These are phyloP conservation scores for Gossypium stocksii DNA, from an alignment of 345 rosid genomes.

Conservation along the genomic window DNA sequence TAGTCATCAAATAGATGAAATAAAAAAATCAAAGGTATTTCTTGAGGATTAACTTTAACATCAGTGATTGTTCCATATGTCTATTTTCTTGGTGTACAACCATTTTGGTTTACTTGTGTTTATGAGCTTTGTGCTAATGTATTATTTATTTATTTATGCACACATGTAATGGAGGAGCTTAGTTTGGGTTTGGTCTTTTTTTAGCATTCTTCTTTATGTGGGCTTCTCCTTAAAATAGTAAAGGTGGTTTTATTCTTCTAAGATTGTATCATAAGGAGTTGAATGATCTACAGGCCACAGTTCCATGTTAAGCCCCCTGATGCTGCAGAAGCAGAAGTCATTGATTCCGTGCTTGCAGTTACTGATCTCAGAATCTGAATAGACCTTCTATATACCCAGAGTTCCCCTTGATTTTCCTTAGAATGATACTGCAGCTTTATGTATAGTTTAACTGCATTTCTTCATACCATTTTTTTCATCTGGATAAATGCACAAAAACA, in stretches of 20 bases:
- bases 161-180: background rate
- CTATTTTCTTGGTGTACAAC: background rate
- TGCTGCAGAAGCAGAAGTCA: background rate
- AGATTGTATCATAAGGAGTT: background rate
- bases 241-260: background rate
- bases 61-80: background rate
- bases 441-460: background rate
- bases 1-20: slow-evolving; percentile 31
- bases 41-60: background rate
- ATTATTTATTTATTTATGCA: background rate
- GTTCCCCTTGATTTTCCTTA: background rate
- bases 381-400: background rate
- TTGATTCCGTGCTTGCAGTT: background rate
- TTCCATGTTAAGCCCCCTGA: background rate
- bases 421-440: background rate
- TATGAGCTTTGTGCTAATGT: background rate
- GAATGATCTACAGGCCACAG: background rate
- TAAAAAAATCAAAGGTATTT: slow-evolving; percentile 42
- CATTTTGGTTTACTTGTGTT: slow-evolving; percentile 8
- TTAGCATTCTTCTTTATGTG: background rate
- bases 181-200: background rate
- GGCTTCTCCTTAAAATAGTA: background rate
- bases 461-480: background rate
- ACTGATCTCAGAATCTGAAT: background rate
- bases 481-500: background rate